Evolutionary conservation across 2,329 filamentous ascomycete species (phyloP).

Genomic region (Calonectria hongkongensis): DNA sequence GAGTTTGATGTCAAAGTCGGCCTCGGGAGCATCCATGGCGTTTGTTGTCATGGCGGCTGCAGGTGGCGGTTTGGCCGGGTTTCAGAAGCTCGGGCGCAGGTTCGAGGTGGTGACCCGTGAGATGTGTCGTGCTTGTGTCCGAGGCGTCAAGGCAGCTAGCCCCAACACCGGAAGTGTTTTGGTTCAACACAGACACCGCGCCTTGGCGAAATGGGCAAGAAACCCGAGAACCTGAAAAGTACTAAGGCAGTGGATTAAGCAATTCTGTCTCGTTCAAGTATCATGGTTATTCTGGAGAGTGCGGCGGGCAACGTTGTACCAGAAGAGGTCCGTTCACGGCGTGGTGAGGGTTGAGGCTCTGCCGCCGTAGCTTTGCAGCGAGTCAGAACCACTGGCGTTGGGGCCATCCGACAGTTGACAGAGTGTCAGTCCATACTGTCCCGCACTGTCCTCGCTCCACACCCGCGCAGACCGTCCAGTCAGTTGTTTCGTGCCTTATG

Average conservation of each 20-base stretch:
- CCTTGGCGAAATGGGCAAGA: not conserved
- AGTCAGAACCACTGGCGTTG: not conserved
- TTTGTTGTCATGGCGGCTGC: not conserved
- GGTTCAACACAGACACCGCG: conserved; percentile 31
- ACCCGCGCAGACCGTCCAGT: not conserved
- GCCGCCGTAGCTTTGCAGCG: not conserved
- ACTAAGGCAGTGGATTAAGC: not conserved
- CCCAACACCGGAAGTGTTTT: conserved; percentile 8
- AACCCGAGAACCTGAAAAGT: not conserved
- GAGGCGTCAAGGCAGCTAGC: conserved; percentile 40
- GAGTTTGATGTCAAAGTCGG: conserved; percentile 77
- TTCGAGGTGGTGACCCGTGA: conserved; percentile 16
- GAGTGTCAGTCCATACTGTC: not conserved
- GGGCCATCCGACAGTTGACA: conserved; percentile 8
- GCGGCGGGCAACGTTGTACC: not conserved
- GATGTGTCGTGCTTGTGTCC: conserved; percentile 19
- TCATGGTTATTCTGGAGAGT: not conserved
- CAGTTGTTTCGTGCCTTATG: not conserved
- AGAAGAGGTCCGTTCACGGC: conserved; percentile 5
- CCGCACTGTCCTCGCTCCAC: conserved; percentile 2
- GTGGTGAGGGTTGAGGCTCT: conserved; percentile 17
- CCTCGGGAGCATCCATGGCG: conserved; percentile 76
- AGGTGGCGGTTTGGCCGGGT: conserved; percentile 16
- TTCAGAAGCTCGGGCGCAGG: conserved; percentile 18
- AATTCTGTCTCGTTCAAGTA: not conserved